phyloP scores from a whole-genome alignment of 768 basidiomycete species.

The Suillus clintonianus region DNA sequence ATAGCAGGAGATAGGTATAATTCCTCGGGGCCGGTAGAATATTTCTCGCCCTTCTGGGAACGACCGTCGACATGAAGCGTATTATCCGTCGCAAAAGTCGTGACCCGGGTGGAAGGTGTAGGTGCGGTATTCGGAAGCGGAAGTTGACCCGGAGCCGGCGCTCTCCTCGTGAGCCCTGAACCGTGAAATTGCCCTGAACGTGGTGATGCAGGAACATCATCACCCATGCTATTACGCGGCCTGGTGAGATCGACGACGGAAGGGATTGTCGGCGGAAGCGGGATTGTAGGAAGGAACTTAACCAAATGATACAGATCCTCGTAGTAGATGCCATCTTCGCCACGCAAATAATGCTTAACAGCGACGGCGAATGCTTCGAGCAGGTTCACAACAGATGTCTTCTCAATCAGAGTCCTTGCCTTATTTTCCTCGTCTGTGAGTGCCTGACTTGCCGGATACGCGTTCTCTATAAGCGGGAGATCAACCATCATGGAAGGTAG shows the following conservation, averaged over 20 bases:
- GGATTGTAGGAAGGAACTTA: constrained; percentile 71
- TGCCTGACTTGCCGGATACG: constrained; percentile 18
- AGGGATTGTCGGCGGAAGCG: constrained; percentile 52
- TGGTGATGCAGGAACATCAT: constrained; percentile 9
- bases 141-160: constrained; percentile 23
- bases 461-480: constrained; percentile 19
- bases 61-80: constrained; percentile 7
- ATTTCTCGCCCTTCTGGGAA: constrained; percentile 6
- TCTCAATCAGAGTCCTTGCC: constrained; percentile 58
- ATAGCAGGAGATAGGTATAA: constrained; percentile 50
- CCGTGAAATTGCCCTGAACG: constrained; percentile 7
- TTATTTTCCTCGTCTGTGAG: constrained; percentile 36
- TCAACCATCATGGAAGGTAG: not conserved
- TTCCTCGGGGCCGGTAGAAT: constrained; percentile 38
- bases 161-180: constrained; percentile 1
- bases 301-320: constrained; percentile 65
- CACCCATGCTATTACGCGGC: not conserved
- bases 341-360: constrained; percentile 70
- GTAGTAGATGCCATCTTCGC: constrained; percentile 42
- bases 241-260: constrained; percentile 33
- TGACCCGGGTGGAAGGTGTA: constrained; percentile 14
- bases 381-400: constrained; percentile 69
- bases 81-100: constrained; percentile 11
- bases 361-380: constrained; percentile 66
- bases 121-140: constrained; percentile 30